Evolutionary conservation across 2,329 filamentous ascomycete genomes (phyloP), one percentile per base, ranked within the genome.

Genomic region (Beauveria scarabaeidicola): DNA sequence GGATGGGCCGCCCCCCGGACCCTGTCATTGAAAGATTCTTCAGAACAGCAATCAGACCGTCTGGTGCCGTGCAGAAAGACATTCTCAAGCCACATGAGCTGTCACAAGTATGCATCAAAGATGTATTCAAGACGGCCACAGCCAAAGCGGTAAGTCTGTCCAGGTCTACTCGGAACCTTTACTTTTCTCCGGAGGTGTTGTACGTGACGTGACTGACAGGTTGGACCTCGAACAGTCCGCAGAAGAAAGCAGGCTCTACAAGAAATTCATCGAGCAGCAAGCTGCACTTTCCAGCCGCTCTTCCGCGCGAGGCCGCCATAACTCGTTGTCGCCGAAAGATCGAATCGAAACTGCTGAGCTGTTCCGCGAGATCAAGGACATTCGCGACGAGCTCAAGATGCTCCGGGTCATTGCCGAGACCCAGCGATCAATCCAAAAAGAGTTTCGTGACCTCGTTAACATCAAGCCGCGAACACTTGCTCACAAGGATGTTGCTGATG

Each of bases 341-440:
- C 46, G 46, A 15, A 27, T 48, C 13, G 32, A 51, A 8, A 57
- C 63, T 9, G 61, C 56, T 5, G 21, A 58, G 5, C 56, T 64
- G 1, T 61, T 56, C 15, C 53, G 63, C 6, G 59, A 66, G 0
- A 64, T 67, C 13, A 68, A 68, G 54, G 66, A 68, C 29, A 55
- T 67, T 11, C 65, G 65, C 1, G 65, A 68, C 2, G 65, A 67
- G 58, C 48, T 67, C 0, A 65, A 65, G 8, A 68, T 66, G 13
- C 56, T 65, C 2, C 61, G 58, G 6, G 46, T 63, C 0, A 58
- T 61, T 9, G 64, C 61, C 0, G 43, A 59, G 21, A 58, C 55
- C 6, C 65, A 68, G 27, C 13, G 36, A 13, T 50, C 27, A 1
- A 60, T 65, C 3, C 59, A 66, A 21, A 27, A 43, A 3, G 40